Base-by-base conservation (phyloP, 2,329 filamentous ascomycete species). In the Rhinocladiella similis region DNA sequence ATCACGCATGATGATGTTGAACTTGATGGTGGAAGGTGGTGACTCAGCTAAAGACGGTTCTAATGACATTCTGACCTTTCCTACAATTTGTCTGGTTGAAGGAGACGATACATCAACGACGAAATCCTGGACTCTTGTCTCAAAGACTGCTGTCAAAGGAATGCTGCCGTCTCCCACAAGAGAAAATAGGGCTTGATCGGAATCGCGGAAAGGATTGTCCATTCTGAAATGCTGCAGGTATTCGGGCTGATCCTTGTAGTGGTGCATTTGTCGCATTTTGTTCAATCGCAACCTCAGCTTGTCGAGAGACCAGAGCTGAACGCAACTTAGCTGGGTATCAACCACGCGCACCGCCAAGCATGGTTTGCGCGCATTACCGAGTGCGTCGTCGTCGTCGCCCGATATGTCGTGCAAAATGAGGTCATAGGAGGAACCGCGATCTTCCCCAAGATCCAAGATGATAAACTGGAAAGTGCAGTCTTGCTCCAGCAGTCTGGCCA, bases 1-100 rank as follows among this genome's bases (percentile, higher is more conserved):
- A 69, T 97, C 91, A 68, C 96, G 92, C 90, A 99, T 96, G 29
- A 97, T 92, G 4, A 97, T 92, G 67, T 97, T 99, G 76, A 99
- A 99, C 70, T 97, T 99, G 56, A 97, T 77, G 2, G 90, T 97
- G 56, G 90, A 94, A 12, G 90, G 89, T 13, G 94, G 94, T 3
- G 92, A 93, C 67, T 95, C 87, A 1, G 93, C 92, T 47, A 91
- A 93, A 0, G 93, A 97, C 13, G 94, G 94, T 69, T 99, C 94
- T 5, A 99, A 77, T 0, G 93, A 93, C 36, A 99, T 77, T 67
- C 91, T 90, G 63, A 99, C 84, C 53, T 97, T 93, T 43, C 93
- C 94, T 58, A 97, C 85, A 7, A 91, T 90, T 66, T 91, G 91
- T 22, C 88, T 89, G 0, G 94, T 99, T 67, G 96, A 95, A 2